A percentile compares a stretch with the other conserved stretches of the same genome.
Evolutionary conservation across 73 alveolate species (phyloP).

Genomic region (Uronychia binucleata): DNA sequence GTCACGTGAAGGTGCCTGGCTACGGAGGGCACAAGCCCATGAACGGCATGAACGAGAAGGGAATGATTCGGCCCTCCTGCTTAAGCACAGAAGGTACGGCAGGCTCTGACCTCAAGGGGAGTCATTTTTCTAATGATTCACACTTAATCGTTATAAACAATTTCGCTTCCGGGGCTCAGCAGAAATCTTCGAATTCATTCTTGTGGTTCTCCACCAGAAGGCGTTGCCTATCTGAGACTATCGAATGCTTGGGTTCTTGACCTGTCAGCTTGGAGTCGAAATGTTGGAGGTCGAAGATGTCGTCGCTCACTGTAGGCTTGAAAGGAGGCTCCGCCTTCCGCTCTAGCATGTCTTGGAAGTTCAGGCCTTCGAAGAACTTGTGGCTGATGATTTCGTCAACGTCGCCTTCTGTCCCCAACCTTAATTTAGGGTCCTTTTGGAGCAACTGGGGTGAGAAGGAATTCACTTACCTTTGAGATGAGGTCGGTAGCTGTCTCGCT

Average conservation of each 20-base stretch:
- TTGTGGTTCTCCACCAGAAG: not conserved
- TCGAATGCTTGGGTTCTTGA: not conserved
- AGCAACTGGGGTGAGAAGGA: slow-evolving; percentile 5
- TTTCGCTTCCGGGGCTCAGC: not conserved
- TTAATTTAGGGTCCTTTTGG: slow-evolving; percentile 46
- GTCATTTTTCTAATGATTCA: not conserved
- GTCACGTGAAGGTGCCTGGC: slow-evolving; percentile 59
- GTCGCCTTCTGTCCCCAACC: slow-evolving; percentile 63
- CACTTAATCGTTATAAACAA: not conserved
- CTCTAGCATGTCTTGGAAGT: slow-evolving; percentile 8
- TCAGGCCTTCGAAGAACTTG: slow-evolving; percentile 47
- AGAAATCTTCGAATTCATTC: not conserved
- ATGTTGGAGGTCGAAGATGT: not conserved
- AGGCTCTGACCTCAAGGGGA: not conserved
- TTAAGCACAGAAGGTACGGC: slow-evolving; percentile 46
- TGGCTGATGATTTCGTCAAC: slow-evolving; percentile 50
- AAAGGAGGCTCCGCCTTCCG: slow-evolving; percentile 32
- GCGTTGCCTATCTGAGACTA: not conserved
- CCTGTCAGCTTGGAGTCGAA: not conserved
- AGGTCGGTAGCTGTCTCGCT: slow-evolving; percentile 82
- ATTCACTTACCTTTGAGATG: slow-evolving; percentile 42
- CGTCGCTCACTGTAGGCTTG: slow-evolving; percentile 18
- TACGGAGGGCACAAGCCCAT: slow-evolving; percentile 70
- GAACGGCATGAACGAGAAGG: slow-evolving; percentile 65
- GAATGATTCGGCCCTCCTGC: slow-evolving; percentile 47